Conservation (phyloP, 768 basidiomycete genomes). For the Lactifluus volemus region DNA sequence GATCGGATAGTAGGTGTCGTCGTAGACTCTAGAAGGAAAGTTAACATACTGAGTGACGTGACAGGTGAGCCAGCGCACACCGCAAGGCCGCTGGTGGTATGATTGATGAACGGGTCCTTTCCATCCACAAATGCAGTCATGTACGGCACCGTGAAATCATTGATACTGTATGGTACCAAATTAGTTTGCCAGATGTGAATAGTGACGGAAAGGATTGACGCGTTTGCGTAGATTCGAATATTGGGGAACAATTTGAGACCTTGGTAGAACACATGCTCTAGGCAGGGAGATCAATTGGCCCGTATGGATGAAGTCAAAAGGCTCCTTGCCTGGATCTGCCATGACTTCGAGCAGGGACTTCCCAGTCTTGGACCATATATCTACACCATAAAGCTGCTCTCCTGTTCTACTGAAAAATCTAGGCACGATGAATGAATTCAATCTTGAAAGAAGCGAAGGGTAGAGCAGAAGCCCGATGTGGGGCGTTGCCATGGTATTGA, state of each 20-base stretch:
- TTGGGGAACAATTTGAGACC: slow-evolving; percentile 58
- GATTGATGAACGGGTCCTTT: slow-evolving; percentile 54
- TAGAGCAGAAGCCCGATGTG: slow-evolving; percentile 68
- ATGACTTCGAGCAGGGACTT: slow-evolving; percentile 65
- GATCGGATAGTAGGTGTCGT: slow-evolving; percentile 17
- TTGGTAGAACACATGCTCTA: slow-evolving; percentile 70
- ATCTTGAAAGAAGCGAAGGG: slow-evolving; percentile 45
- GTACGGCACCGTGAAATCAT: slow-evolving; percentile 78
- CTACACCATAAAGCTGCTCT: slow-evolving; percentile 44
- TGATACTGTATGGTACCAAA: slow-evolving; percentile 34
- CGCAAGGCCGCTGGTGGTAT: slow-evolving; percentile 48
- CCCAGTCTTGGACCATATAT: slow-evolving; percentile 63
- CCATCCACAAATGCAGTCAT: slow-evolving; percentile 66
- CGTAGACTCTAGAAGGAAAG: background rate
- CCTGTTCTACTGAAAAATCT: slow-evolving; percentile 71
- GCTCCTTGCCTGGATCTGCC: slow-evolving; percentile 58
- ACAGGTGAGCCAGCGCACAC: slow-evolving; percentile 35
- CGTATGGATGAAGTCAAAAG: background rate
- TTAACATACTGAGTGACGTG: background rate
- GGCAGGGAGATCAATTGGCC: background rate
- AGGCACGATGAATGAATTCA: slow-evolving; percentile 52
- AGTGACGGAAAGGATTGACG: slow-evolving; percentile 33
- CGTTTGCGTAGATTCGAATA: slow-evolving; percentile 74
- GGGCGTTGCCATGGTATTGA: slow-evolving; percentile 77
- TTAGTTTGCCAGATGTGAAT: background rate